These are phyloP conservation scores for Lachnellula hyalina DNA, from an alignment of 2,329 filamentous ascomycete species.

Conservation along the genomic window DNA sequence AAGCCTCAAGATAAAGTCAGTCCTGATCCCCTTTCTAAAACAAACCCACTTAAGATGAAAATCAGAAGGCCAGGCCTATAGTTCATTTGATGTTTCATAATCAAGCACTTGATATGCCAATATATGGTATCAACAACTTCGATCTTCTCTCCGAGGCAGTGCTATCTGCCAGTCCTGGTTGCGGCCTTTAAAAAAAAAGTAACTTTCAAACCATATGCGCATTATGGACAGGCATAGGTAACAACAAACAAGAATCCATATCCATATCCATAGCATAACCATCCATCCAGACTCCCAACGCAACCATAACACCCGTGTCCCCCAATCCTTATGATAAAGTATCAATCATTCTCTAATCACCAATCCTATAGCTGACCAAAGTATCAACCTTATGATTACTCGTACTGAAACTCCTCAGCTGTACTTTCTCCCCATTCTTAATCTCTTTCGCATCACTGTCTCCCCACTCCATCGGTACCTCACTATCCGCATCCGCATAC, in stretches of 20 bases:
- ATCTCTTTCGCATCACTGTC: slow-evolving; percentile 99
- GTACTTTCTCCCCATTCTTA: slow-evolving; percentile 84
- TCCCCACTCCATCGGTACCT: slow-evolving; percentile 97
- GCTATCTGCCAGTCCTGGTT: too few relatives aligned
- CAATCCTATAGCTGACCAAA: slow-evolving; percentile 80
- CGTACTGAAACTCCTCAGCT: slow-evolving; percentile 92
- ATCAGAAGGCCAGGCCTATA: too few relatives aligned
- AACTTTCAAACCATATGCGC: too few relatives aligned
- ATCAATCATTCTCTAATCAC: slow-evolving; percentile 32
- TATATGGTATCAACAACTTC: background rate
- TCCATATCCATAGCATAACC: background rate
- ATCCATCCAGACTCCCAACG: slow-evolving; percentile 1
- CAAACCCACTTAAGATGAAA: too few relatives aligned
- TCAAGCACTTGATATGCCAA: background rate
- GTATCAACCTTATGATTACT: slow-evolving; percentile 92
- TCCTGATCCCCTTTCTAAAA: too few relatives aligned
- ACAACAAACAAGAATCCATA: background rate
- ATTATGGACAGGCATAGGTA: background rate
- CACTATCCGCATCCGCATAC: slow-evolving; percentile 93
- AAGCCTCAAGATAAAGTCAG: too few relatives aligned
- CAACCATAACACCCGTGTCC: background rate
- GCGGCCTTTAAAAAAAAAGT: too few relatives aligned
- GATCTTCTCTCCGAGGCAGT: too few relatives aligned
- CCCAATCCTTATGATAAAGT: background rate
- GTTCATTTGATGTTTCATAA: too few relatives aligned